Evolutionary conservation across 1,284 basidiomycete species (phyloP).

Genomic region (Cerioporus squamosus): DNA sequence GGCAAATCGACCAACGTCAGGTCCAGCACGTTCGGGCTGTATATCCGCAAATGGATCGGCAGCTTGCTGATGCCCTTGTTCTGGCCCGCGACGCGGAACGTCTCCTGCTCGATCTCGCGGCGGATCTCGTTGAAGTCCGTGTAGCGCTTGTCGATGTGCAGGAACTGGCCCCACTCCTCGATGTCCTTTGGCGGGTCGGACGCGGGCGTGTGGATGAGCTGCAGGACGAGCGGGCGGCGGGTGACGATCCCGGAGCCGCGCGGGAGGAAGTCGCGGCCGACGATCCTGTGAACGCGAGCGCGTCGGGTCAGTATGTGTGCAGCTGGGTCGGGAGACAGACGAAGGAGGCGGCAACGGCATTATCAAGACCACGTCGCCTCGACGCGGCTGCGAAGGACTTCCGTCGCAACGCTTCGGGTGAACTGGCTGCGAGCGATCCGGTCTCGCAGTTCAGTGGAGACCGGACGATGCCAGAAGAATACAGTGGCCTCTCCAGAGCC

Average conservation of each 20-base stretch:
- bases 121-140: constrained; percentile 95
- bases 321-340: too few relatives aligned
- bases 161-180: constrained; percentile 95
- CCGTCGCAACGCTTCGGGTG: too few relatives aligned
- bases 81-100: constrained; percentile 95
- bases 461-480: too few relatives aligned
- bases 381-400: too few relatives aligned
- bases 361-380: too few relatives aligned
- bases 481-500: too few relatives aligned
- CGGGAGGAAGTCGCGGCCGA: constrained; percentile 95
- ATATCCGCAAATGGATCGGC: constrained; percentile 94
- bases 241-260: constrained; percentile 95
- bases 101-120: constrained; percentile 98
- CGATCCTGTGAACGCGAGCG: constrained; percentile 62
- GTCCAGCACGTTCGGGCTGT: constrained; percentile 94
- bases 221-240: constrained; percentile 91
- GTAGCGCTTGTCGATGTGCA: constrained; percentile 95
- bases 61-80: constrained; percentile 98
- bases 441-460: too few relatives aligned
- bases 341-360: too few relatives aligned
- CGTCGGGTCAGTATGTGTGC: too few relatives aligned
- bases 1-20: constrained; percentile 96
- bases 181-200: constrained; percentile 50
- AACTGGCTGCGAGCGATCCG: too few relatives aligned
- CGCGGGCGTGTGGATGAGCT: constrained; percentile 88